A percentile compares a stretch with the other conserved stretches of the same genome.
phyloP scores from a whole-genome alignment of 805 yeast species.

The Cyberlindnera americana region DNA sequence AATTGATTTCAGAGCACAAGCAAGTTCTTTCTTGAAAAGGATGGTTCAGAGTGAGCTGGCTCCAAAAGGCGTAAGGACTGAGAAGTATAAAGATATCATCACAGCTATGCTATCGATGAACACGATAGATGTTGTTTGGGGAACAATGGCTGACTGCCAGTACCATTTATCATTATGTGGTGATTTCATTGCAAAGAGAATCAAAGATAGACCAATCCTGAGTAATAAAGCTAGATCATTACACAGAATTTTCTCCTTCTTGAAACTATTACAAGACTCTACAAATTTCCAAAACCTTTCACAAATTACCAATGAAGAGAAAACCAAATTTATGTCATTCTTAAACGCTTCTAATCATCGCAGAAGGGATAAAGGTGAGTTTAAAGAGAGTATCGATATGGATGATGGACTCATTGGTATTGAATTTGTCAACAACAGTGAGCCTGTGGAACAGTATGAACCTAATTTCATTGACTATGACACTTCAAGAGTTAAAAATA shows the following conservation, averaged over 20 bases:
- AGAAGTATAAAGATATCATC: conserved; percentile 78
- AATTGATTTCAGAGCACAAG: conserved; percentile 69
- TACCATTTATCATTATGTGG: conserved; percentile 76
- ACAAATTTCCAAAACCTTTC: conserved; percentile 29
- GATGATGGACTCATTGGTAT: conserved; percentile 46
- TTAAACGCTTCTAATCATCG: conserved; percentile 12
- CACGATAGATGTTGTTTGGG: conserved; percentile 86
- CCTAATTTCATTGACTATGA: conserved; percentile 39
- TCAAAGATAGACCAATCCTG: conserved; percentile 58
- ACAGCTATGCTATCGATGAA: conserved; percentile 85
- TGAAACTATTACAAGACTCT: conserved; percentile 74
- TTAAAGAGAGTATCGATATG: conserved; percentile 39
- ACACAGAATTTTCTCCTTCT: conserved; percentile 73
- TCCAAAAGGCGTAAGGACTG: conserved; percentile 30
- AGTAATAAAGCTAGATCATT: conserved; percentile 73
- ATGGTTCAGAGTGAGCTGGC: conserved; percentile 47
- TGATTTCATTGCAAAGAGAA: conserved; percentile 64
- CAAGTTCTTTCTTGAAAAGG: conserved; percentile 59
- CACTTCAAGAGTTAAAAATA: conserved; percentile 31
- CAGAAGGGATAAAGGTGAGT: conserved; percentile 28
- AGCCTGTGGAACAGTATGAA: conserved; percentile 18
- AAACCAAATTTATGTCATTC: conserved; percentile 13
- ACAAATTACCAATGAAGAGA: conserved; percentile 15
- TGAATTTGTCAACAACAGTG: conserved; percentile 27
- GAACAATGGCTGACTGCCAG: conserved; percentile 82